A percentile compares a stretch with the other conserved stretches of the same genome.
These are phyloP conservation scores for Chloris gayana DNA, from an alignment of 176 grass and related monocot species.

Conservation along the genomic window DNA sequence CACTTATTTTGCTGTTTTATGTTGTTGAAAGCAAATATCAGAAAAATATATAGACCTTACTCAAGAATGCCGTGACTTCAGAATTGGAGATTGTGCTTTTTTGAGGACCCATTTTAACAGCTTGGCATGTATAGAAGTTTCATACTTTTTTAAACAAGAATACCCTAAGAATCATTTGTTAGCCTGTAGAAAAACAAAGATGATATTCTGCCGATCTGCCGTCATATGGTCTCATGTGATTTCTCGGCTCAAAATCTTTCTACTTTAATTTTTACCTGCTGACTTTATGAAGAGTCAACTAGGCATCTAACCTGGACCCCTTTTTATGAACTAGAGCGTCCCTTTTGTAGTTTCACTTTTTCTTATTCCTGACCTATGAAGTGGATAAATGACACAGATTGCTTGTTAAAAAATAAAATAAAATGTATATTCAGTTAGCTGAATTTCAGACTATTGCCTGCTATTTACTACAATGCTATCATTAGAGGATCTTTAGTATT, in stretches of 20 bases:
- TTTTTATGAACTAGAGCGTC: no score
- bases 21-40: constrained; percentile 4
- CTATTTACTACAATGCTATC: no score
- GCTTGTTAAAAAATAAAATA: no score
- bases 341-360: no score
- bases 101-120: constrained; percentile 1
- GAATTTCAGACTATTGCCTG: background rate
- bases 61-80: background rate
- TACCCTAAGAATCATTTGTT: background rate
- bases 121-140: background rate
- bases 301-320: no score
- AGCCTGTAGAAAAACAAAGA: background rate
- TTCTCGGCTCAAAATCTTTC: no score
- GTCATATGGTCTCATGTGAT: no score
- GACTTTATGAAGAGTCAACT: no score
- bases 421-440: background rate
- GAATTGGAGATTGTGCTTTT: background rate
- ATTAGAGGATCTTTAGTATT: background rate
- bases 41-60: background rate
- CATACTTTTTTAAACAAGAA: background rate
- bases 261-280: no score
- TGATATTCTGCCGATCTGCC: no score
- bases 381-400: no score
- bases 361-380: no score
- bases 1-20: background rate